A percentile compares a stretch with the other conserved stretches of the same genome.
Conservation (phyloP, 192 early-diverging fungal species). For the Coemansia sp. region DNA sequence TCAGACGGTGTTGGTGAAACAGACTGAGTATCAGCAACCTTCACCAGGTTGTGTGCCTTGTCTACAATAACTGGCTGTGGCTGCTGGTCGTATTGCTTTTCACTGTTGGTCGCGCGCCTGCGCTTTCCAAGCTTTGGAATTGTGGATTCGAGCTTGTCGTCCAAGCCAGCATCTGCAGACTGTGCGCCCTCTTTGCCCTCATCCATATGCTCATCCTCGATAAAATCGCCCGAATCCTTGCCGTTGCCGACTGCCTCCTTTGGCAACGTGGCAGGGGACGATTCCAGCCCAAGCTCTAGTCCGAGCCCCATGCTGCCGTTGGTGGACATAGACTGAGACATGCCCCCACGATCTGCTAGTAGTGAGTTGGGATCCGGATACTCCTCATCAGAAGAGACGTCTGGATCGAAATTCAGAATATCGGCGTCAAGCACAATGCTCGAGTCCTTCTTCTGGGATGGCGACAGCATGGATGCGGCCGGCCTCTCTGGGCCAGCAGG, state of each 20-base stretch:
- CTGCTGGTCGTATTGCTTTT: conserved; percentile 14
- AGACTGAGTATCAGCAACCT: neutral
- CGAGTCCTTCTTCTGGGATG: no score
- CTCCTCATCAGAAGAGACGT: conserved; percentile 8
- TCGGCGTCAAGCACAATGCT: no score
- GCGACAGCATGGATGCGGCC: no score
- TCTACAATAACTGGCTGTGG: conserved; percentile 24
- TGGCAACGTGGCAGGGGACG: conserved; percentile 6
- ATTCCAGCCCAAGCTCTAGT: neutral
- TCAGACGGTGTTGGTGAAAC: neutral
- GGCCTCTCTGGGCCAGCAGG: neutral
- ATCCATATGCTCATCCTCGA: no score
- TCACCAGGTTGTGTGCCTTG: conserved; percentile 1
- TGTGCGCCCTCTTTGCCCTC: no score
- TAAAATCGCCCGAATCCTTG: no score
- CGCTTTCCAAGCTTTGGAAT: conserved; percentile 27
- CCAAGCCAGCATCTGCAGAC: neutral
- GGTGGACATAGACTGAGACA: neutral
- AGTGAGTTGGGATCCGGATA: conserved; percentile 12
- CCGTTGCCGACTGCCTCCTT: no score
- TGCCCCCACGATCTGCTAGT: neutral
- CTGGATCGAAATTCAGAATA: neutral
- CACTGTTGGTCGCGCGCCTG: conserved; percentile 18
- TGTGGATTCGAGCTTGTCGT: neutral
- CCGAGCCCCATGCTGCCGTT: neutral